Evolutionary conservation across 345 rosid genomes (phyloP), one percentile per base, ranked within the genome.

Genomic region (Eucalyptus rudis): DNA sequence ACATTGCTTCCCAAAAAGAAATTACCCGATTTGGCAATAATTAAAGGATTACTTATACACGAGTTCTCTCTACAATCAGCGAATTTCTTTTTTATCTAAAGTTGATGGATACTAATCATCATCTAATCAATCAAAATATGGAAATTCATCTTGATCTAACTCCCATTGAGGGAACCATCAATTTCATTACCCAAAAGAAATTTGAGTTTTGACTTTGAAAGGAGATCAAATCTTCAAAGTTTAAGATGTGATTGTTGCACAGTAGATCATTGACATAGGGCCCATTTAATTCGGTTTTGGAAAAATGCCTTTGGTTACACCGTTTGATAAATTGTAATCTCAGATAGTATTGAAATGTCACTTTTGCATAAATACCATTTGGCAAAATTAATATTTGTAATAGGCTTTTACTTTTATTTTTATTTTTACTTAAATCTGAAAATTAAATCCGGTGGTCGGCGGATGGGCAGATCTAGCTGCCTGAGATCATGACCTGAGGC

Each of bases 61-160:
- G 7, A 31, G 6, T 66, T 31, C 43, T 66, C 22, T 16, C 43
- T 66, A 16, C 10, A 68, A 17, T 1, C 4, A 19, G 22, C 1
- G 45, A 71, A 19, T 36, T 71, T 5, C 7, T 3, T 36, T 36
- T 36, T 10, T 19, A 71, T 19, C 27, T 66, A 3, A 5, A 1
- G 27, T 2, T 8, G 10, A 36, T 16, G 40, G 10, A 36, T 36
- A 36, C 5, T 11, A 19, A 71, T 71, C 7, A 10, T 36, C 24
- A 1, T 10, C 45, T 36, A 5, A 36, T 71, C 27, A 71, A 36
- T 71, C 25, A 10, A 1, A 9, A 40, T 0, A 0, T 36, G 40
- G 3, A n/a, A 0, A 14, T 64, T 14, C 1, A 64, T n/a, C 40
- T 64, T 1, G 1, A 71, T 71, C 13, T 19, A 10, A 19, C 10